Evolutionary conservation across 2,329 filamentous ascomycete genomes (phyloP), one percentile per base, ranked within the genome.

Genomic region (Apiospora malaysiana): DNA sequence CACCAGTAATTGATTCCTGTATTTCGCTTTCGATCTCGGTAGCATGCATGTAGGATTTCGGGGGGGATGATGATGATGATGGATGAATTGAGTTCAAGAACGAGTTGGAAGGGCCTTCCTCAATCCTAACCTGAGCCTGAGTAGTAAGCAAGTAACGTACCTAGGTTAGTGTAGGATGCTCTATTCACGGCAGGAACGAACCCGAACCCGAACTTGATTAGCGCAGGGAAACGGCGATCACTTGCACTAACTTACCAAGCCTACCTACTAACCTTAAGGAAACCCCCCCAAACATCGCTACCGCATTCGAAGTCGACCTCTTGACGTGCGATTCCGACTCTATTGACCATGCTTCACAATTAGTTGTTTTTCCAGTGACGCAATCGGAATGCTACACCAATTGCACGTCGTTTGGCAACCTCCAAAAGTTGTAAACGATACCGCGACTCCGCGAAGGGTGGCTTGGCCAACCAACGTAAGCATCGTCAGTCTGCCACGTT

Each of bases 401-500:
- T 2, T 42, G 40, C 40, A 42, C 40, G 40, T 42, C 40, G 40
- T 42, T 42, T 42, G 10, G 40, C 8, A 4, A 42, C 40, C 8
- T 42, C 12, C 10, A 9, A 42, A 10, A 10, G 10, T 42, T 14
- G 40, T 56, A 56, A 27, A 56, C 49, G 49, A 56, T 63, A 32
- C 32, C 56, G 56, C 56, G 9, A n/a, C 56, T 56, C 25, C 21
- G 27, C 27, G 51, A 21, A 59, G 18, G 27, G 18, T 7, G 51
- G 27, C 51, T 59, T 37, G 7, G 51, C 51, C 27, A 27, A 37
- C 6, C 27, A 37, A 59, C 51, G 51, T 59, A 59, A 59, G 14
- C 23, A 21, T 23, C 32, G 56, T n/a, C 56, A 63, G 56, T 18
- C 56, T 32, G 56, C 56, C 56, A 63, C 56, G 18, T 63, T 59